Evolutionary conservation across 2,329 filamentous ascomycete genomes (phyloP), one percentile per base, ranked within the genome.

Genomic region (Helminthosporium solani): DNA sequence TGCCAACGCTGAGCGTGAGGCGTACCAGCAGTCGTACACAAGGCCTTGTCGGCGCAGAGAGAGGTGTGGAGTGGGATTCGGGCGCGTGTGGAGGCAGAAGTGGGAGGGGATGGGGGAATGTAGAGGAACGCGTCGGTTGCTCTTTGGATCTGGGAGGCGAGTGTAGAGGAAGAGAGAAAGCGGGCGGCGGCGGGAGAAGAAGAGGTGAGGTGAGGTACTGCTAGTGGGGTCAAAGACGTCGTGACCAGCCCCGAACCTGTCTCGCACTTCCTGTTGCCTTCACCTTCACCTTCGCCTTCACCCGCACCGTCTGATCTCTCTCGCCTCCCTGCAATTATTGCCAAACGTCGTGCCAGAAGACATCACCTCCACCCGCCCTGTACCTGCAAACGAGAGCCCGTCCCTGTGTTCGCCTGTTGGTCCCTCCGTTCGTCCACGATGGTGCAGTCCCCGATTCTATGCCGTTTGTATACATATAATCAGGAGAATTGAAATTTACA

Each of bases 201-300:
- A 53, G 46, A 53, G 45, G 52, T 58, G 57, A 60, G 56, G 57
- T 60, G 57, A 46, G 54, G 58, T 54, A 54, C 56, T 47, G 51
- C 55, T 60, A 60, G 63, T 62, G 63, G 62, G 62, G 63, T 56
- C 50, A n/a, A 31, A 12, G 28, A 31, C 7, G 23, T 25, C 23
- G 19, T 19, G 12, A 12, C 14, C 19, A 9, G 19, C 5, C 12
- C 7, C 18, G 20, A 23, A 21, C 34, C 18, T 7, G 34, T 5
- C 34, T 37, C 16, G 34, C 4, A 31, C 28, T 6, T 12, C 6
- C 23, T 25, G 23, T 9, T 25, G 23, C 23, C 23, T 25, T 25
- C 9, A 25, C 9, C 23, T 25, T 31, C 14, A 5, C 8, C 28
- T 31, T 31, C 19, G 16, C 21, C 25, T 30, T 52, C 54, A 58